These are phyloP conservation scores for Verticillium longisporum DNA, from an alignment of 2,329 filamentous ascomycete genomes.

Conservation along the genomic window DNA sequence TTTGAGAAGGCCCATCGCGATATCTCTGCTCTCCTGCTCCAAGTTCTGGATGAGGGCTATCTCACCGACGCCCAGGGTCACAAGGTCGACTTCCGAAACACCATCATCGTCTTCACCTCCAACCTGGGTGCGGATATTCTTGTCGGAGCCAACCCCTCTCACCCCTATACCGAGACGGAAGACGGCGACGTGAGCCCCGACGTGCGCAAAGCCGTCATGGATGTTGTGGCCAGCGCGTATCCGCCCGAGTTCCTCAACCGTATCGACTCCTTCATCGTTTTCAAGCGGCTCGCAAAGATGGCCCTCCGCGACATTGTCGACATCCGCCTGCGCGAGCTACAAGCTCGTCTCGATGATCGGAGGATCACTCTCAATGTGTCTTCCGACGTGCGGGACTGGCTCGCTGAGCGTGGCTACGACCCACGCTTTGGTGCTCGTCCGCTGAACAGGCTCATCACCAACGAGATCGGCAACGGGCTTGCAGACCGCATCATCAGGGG, in stretches of 20 bases:
- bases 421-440: conserved; percentile 87
- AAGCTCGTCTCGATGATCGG: conserved; percentile 74
- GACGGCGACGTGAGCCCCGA: conserved; percentile 65
- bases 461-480: conserved; percentile 79
- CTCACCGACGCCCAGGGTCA: conserved; percentile 93
- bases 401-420: conserved; percentile 85
- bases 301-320: conserved; percentile 90
- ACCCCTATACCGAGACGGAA: conserved; percentile 55
- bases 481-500: conserved; percentile 91
- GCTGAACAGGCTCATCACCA: conserved; percentile 83
- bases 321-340: conserved; percentile 80
- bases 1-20: conserved; percentile 97
- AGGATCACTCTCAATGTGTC: conserved; percentile 71
- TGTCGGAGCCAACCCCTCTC: conserved; percentile 62
- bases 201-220: conserved; percentile 77
- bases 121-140: conserved; percentile 92
- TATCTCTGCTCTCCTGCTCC: conserved; percentile 83
- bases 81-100: conserved; percentile 95
- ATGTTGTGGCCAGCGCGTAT: conserved; percentile 68
- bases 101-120: conserved; percentile 91
- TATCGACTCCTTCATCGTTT: conserved; percentile 94
- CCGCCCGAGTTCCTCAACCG: conserved; percentile 95
- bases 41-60: conserved; percentile 94
- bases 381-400: conserved; percentile 71
- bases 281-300: conserved; percentile 72